Evolutionary conservation across 306 rosid genomes (phyloP).

Genomic region (Corylus heterophylla): DNA sequence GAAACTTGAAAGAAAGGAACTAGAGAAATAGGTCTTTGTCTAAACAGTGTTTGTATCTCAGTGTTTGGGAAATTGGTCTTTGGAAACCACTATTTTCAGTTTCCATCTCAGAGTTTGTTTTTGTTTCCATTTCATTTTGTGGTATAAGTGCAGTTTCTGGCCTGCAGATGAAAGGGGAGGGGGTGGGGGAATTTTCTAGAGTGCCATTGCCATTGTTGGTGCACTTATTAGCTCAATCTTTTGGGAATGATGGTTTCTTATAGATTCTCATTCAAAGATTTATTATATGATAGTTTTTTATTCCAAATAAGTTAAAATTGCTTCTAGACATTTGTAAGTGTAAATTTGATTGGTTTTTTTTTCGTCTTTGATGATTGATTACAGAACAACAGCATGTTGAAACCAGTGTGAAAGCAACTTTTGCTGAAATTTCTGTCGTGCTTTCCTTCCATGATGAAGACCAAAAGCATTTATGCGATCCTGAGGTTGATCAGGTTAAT

Average conservation of each 20-base stretch:
- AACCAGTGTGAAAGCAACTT: slow-evolving; percentile 76
- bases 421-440: slow-evolving; percentile 76
- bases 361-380: slow-evolving; percentile 5
- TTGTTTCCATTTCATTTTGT: background rate
- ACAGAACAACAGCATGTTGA: slow-evolving; percentile 88
- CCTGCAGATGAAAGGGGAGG: background rate
- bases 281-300: background rate
- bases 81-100: background rate
- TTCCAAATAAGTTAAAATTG: background rate
- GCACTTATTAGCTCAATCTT: background rate
- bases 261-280: background rate
- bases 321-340: slow-evolving; percentile 19
- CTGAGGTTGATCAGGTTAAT: slow-evolving; percentile 33
- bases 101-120: background rate
- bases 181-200: background rate
- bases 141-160: background rate
- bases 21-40: background rate
- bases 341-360: slow-evolving; percentile 16
- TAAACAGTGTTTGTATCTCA: background rate
- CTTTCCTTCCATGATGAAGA: slow-evolving; percentile 66
- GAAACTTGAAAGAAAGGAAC: background rate
- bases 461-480: slow-evolving; percentile 28
- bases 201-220: background rate
- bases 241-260: background rate
- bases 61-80: background rate